Evolutionary conservation across 352 stramenopile species (phyloP).

Genomic region (Globisporangium solare): DNA sequence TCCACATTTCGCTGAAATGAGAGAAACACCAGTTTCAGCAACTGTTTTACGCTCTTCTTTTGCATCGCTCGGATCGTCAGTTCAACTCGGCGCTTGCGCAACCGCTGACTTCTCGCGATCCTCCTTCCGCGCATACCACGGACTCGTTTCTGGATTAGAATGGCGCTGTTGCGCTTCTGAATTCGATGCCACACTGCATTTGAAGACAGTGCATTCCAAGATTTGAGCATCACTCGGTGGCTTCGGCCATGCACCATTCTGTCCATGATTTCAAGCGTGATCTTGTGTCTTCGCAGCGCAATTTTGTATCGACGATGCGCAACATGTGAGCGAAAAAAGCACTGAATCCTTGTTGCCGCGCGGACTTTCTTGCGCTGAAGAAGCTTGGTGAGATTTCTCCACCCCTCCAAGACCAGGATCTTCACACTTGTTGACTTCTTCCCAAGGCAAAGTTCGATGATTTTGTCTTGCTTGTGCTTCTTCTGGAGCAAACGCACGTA

Average conservation of each 20-base stretch:
- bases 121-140: constrained; percentile 39
- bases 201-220: constrained; percentile 36
- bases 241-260: constrained; percentile 33
- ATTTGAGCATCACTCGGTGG: constrained; percentile 19
- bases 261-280: constrained; percentile 47
- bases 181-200: constrained; percentile 48
- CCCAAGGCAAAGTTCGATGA: constrained; percentile 35
- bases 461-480: constrained; percentile 30
- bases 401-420: constrained; percentile 15
- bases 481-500: constrained; percentile 33
- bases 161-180: constrained; percentile 37
- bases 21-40: constrained; percentile 29
- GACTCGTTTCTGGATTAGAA: constrained; percentile 42
- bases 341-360: constrained; percentile 35
- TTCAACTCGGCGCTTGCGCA: constrained; percentile 30
- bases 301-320: constrained; percentile 30
- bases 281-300: constrained; percentile 36
- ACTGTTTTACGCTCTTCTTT: constrained; percentile 25
- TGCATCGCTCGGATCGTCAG: constrained; percentile 26
- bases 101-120: constrained; percentile 28
- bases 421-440: constrained; percentile 17
- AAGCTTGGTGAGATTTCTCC: constrained; percentile 13
- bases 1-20: constrained; percentile 28
- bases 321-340: constrained; percentile 24
- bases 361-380: constrained; percentile 7